Evolutionary conservation across 331 rosid species (phyloP).

Genomic region (Rhamnella rubrinervis): DNA sequence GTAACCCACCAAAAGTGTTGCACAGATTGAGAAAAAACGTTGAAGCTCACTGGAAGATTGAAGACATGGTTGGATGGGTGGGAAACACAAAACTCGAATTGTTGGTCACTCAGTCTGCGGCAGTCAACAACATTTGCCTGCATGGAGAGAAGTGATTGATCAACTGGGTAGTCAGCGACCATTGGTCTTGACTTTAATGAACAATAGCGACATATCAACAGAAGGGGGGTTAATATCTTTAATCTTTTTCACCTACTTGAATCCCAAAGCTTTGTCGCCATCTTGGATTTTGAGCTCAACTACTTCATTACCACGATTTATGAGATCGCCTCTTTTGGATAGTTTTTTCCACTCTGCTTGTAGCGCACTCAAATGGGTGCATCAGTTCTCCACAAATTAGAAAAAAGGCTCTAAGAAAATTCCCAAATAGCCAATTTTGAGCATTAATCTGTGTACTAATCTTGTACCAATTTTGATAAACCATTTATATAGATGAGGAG

Average conservation of each 20-base stretch:
- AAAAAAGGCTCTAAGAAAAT: too few relatives aligned
- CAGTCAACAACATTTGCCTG: too few relatives aligned
- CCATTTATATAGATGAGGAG: slow-evolving; percentile 1
- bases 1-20: too few relatives aligned
- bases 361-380: too few relatives aligned
- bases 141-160: too few relatives aligned
- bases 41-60: too few relatives aligned
- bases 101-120: too few relatives aligned
- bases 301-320: background rate
- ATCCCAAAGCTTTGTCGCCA: slow-evolving; percentile 24
- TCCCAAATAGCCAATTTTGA: background rate
- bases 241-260: slow-evolving; percentile 28
- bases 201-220: slow-evolving; percentile 48
- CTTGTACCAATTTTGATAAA: background rate
- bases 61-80: too few relatives aligned
- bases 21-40: too few relatives aligned
- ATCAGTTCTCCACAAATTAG: too few relatives aligned
- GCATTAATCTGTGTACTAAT: background rate
- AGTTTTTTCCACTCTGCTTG: background rate
- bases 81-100: too few relatives aligned
- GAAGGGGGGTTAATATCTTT: slow-evolving; percentile 30
- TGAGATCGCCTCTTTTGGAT: slow-evolving; percentile 29
- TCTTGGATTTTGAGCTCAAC: background rate
- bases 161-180: too few relatives aligned
- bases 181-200: slow-evolving; percentile 41